These are phyloP conservation scores for Talaromyces sp. DNA, from an alignment of 2,329 filamentous ascomycete genomes.

Conservation along the genomic window DNA sequence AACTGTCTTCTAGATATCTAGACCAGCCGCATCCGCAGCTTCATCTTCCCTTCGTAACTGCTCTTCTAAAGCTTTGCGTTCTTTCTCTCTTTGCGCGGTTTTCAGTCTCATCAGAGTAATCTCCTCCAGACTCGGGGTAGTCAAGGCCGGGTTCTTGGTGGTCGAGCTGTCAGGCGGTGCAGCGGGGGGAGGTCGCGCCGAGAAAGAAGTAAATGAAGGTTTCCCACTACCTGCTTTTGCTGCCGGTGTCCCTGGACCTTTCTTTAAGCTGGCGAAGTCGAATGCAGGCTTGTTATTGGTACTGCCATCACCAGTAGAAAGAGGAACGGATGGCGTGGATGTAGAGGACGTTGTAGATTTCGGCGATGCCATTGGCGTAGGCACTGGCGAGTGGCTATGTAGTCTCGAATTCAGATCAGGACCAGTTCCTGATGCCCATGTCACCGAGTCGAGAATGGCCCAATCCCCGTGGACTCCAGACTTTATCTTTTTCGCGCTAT, in stretches of 20 bases:
- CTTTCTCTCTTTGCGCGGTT: conserved; percentile 51
- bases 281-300: conserved; percentile 23
- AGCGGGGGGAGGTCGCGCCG: not conserved
- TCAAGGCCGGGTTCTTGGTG: conserved; percentile 19
- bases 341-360: conserved; percentile 5
- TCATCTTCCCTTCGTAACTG: conserved; percentile 49
- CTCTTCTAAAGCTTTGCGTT: conserved; percentile 50
- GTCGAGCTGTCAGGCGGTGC: not conserved
- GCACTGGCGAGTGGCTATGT: not conserved
- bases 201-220: conserved; percentile 13
- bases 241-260: conserved; percentile 14
- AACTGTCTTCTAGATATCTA: not conserved
- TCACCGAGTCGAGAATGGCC: conserved; percentile 49
- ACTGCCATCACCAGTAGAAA: conserved; percentile 18
- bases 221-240: conserved; percentile 16
- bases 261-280: conserved; percentile 32
- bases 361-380: not conserved
- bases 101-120: conserved; percentile 53
- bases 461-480: conserved; percentile 35
- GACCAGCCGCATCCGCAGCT: conserved; percentile 33
- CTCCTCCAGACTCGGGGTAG: conserved; percentile 40
- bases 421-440: conserved; percentile 51
- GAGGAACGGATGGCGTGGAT: conserved; percentile 17
- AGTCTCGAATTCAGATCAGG: conserved; percentile 39
- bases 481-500: conserved; percentile 38